Percentiles rank a stretch among this genome's conserved stretches.
phyloP scores from a whole-genome alignment of 495 filamentous ascomycete genomes.

The Penicillium canescens region DNA sequence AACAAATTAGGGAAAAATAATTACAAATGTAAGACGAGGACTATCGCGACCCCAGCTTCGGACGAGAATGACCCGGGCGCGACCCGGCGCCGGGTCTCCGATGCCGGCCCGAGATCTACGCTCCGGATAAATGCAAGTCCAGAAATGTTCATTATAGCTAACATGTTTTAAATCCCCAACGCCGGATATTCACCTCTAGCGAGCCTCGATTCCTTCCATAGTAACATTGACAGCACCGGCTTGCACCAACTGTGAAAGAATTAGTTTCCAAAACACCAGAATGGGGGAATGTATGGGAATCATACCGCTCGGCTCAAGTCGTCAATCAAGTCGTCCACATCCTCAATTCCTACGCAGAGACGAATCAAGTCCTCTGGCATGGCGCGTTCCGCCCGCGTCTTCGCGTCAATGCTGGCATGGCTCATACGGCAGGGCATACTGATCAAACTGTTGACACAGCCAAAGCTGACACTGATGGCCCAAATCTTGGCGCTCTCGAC shows the following conservation, averaged over 20 bases:
- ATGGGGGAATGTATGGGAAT: constrained; percentile 3
- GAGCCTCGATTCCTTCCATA: constrained; percentile 69
- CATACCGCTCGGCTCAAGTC: constrained; percentile 87
- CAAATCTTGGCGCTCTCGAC: constrained; percentile 90
- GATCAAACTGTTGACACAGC: constrained; percentile 97
- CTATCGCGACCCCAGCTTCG: constrained; percentile 13
- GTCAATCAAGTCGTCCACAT: constrained; percentile 88
- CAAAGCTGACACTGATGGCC: constrained; percentile 95
- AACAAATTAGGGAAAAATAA: constrained; percentile 18
- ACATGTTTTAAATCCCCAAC: constrained; percentile 17
- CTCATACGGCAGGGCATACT: constrained; percentile 99
- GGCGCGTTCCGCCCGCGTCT: constrained; percentile 82
- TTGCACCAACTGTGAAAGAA: constrained; percentile 72
- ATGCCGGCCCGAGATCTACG: constrained; percentile 31
- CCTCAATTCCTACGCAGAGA: constrained; percentile 95
- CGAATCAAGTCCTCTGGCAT: constrained; percentile 97
- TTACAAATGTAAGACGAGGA: constrained; percentile 18
- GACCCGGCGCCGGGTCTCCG: constrained; percentile 24
- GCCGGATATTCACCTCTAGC: constrained; percentile 16
- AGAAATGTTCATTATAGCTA: constrained; percentile 9
- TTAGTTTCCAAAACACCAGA: constrained; percentile 12
- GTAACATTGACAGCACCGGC: constrained; percentile 88
- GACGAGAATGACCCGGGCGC: constrained; percentile 35
- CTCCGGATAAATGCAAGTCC: constrained; percentile 24
- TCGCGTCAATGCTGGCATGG: constrained; percentile 96